Conservation (phyloP, 108 stramenopile genomes). For the Mediolabrus comicus region DNA sequence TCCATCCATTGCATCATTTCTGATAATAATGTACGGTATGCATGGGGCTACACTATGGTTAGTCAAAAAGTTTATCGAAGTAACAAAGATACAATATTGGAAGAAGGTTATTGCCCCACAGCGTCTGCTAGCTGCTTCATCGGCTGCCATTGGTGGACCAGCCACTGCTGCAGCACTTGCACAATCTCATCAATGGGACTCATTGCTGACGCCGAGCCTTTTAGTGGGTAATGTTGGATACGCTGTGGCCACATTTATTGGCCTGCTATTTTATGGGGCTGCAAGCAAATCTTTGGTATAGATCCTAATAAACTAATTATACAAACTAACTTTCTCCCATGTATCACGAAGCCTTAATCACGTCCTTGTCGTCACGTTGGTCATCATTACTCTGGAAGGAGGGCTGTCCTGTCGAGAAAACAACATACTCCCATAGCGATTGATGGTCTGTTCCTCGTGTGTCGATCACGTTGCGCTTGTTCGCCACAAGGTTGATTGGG, state of each 20-base stretch:
- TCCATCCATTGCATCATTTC: constrained; percentile 57
- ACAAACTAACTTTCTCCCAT: not conserved
- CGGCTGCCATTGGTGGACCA: constrained; percentile 84
- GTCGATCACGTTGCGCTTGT: constrained; percentile 35
- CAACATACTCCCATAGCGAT: constrained; percentile 65
- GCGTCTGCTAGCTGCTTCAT: constrained; percentile 70
- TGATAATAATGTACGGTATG: constrained; percentile 59
- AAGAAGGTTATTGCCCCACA: constrained; percentile 49
- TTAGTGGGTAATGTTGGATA: constrained; percentile 84
- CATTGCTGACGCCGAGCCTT: constrained; percentile 63
- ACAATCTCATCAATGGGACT: constrained; percentile 61
- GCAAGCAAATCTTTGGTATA: not conserved
- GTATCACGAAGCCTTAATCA: constrained; percentile 9
- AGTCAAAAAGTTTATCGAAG: constrained; percentile 26
- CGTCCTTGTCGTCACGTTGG: constrained; percentile 3
- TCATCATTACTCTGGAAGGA: constrained; percentile 6
- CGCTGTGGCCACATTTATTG: constrained; percentile 67
- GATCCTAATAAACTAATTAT: no score
- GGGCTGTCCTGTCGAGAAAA: constrained; percentile 62
- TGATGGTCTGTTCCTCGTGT: constrained; percentile 14
- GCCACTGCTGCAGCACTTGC: constrained; percentile 83
- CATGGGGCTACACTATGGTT: constrained; percentile 57
- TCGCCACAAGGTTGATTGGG: constrained; percentile 58
- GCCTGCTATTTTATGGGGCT: constrained; percentile 33
- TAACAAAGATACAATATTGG: constrained; percentile 12